phyloP scores from a whole-genome alignment of 208 protist genomes.

The Leishmania tarentolae region DNA sequence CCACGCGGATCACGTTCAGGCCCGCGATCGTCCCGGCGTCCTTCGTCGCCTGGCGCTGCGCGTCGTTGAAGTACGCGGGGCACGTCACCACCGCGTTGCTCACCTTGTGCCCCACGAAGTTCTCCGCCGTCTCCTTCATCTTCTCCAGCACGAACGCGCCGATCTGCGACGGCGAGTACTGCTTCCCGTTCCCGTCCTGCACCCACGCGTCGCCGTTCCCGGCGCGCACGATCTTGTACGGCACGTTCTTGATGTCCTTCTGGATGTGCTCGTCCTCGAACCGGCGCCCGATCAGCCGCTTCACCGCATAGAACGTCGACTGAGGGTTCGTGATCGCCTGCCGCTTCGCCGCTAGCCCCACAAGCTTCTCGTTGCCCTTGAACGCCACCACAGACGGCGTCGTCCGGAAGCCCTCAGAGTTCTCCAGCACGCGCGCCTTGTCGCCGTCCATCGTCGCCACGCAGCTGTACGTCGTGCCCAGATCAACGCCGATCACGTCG shows the following conservation, averaged over 20 bases:
- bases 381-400: slow-evolving; percentile 98
- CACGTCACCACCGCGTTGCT: slow-evolving; percentile 97
- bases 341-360: slow-evolving; percentile 90
- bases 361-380: slow-evolving; percentile 89
- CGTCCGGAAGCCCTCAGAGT: slow-evolving; percentile 92
- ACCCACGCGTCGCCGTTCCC: slow-evolving; percentile 87
- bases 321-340: slow-evolving; percentile 89
- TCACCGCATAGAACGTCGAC: slow-evolving; percentile 91
- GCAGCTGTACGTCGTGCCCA: slow-evolving; percentile 97
- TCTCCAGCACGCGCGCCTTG: slow-evolving; percentile 89
- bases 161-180: slow-evolving; percentile 79
- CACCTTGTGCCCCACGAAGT: slow-evolving; percentile 93
- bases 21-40: slow-evolving; percentile 98
- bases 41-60: slow-evolving; percentile 99
- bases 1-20: slow-evolving; percentile 98
- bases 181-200: slow-evolving; percentile 66
- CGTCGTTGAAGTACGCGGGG: slow-evolving; percentile 99
- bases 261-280: slow-evolving; percentile 93
- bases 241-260: slow-evolving; percentile 95
- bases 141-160: slow-evolving; percentile 87
- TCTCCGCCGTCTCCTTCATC: slow-evolving; percentile 93
- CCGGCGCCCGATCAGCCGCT: slow-evolving; percentile 92
- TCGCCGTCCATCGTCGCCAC: slow-evolving; percentile 97
- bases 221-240: slow-evolving; percentile 82
- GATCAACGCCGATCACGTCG: slow-evolving; percentile 93